Evolutionary conservation across 768 basidiomycete genomes (phyloP).

Genomic region (Pisolithus marmoratus): DNA sequence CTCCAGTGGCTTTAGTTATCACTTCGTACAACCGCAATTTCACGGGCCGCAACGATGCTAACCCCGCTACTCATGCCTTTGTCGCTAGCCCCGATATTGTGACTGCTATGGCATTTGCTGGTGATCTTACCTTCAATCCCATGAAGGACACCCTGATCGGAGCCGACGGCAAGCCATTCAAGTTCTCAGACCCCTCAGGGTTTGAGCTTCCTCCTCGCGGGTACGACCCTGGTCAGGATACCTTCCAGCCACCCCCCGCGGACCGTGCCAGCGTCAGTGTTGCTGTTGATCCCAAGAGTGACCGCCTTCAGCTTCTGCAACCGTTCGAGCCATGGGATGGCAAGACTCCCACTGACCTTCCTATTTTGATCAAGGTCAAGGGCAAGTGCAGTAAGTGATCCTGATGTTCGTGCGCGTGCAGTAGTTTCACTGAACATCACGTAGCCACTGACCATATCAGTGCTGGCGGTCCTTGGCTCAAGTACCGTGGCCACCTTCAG

Average conservation of each 20-base stretch:
- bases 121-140: slow-evolving; percentile 94
- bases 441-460: slow-evolving; percentile 89
- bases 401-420: neutral
- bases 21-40: slow-evolving; percentile 99
- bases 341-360: slow-evolving; percentile 82
- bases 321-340: slow-evolving; percentile 94
- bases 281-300: slow-evolving; percentile 76
- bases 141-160: slow-evolving; percentile 85
- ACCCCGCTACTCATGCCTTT: slow-evolving; percentile 97
- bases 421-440: slow-evolving; percentile 4
- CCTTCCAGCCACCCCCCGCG: slow-evolving; percentile 89
- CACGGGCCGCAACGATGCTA: slow-evolving; percentile 98
- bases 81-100: slow-evolving; percentile 93
- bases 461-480: slow-evolving; percentile 98
- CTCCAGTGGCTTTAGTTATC: slow-evolving; percentile 55
- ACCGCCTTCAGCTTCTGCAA: slow-evolving; percentile 85
- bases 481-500: slow-evolving; percentile 97
- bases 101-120: slow-evolving; percentile 95
- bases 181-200: slow-evolving; percentile 89
- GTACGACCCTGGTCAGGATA: slow-evolving; percentile 95
- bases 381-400: slow-evolving; percentile 91
- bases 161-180: slow-evolving; percentile 93
- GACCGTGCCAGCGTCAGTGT: slow-evolving; percentile 83
- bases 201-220: slow-evolving; percentile 91
- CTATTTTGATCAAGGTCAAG: slow-evolving; percentile 95